Percentiles rank a stretch among this genome's conserved stretches.
phyloP scores from a whole-genome alignment of 768 basidiomycete species.

The Tephrocybe rancida region DNA sequence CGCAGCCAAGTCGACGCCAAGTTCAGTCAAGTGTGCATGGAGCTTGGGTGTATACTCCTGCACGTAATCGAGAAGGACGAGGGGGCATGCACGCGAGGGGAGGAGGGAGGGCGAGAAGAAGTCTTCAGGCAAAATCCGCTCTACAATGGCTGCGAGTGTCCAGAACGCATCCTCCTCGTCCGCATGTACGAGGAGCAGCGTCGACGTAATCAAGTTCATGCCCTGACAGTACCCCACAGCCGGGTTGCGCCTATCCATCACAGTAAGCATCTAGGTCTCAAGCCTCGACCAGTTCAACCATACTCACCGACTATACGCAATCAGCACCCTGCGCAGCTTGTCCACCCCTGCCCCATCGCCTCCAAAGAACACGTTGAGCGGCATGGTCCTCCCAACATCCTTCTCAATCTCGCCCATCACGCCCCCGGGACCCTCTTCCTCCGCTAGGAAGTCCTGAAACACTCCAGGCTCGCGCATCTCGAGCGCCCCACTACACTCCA shows the following conservation, averaged over 20 bases:
- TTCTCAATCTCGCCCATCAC: conserved; percentile 90
- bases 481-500: conserved; percentile 91
- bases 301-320: conserved; percentile 88
- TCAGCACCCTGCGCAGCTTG: conserved; percentile 87
- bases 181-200: conserved; percentile 87
- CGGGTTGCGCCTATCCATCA: conserved; percentile 73
- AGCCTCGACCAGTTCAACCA: background rate
- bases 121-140: conserved; percentile 85
- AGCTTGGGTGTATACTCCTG: conserved; percentile 77
- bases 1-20: conserved; percentile 89
- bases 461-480: conserved; percentile 92
- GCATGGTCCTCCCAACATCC: conserved; percentile 91
- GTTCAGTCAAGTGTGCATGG: conserved; percentile 69
- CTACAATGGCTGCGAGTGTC: conserved; percentile 88
- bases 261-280: background rate
- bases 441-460: conserved; percentile 81
- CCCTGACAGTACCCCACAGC: conserved; percentile 94
- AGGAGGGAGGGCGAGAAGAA: conserved; percentile 94
- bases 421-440: conserved; percentile 43
- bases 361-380: conserved; percentile 94
- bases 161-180: conserved; percentile 98
- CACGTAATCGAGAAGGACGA: conserved; percentile 88
- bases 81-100: conserved; percentile 91
- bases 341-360: conserved; percentile 94
- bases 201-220: conserved; percentile 96